phyloP scores from a whole-genome alignment of 768 basidiomycete genomes.

The Multifurca ochricompacta region DNA sequence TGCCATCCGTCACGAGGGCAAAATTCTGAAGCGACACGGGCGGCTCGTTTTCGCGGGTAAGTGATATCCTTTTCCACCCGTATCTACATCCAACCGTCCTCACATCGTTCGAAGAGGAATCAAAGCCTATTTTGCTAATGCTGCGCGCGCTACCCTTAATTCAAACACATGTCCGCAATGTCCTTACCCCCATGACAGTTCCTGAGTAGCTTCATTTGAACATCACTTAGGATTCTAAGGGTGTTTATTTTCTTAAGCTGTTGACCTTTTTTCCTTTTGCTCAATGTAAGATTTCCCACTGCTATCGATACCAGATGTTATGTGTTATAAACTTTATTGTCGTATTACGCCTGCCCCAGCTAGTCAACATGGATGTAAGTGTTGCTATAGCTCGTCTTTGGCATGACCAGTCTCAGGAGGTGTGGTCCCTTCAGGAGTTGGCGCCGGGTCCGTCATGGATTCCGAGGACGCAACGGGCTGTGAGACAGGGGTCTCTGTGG shows the following conservation, averaged over 20 bases:
- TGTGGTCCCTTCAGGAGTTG: background rate
- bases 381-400: constrained; percentile 14
- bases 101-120: constrained; percentile 41
- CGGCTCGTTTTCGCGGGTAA: constrained; percentile 55
- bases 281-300: constrained; percentile 4
- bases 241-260: background rate
- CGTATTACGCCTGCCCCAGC: background rate
- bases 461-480: background rate
- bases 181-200: background rate
- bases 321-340: constrained; percentile 13
- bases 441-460: background rate
- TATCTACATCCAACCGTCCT: background rate
- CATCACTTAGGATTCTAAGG: background rate
- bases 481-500: background rate
- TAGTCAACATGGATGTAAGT: background rate
- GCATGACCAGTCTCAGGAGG: background rate
- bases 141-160: constrained; percentile 26
- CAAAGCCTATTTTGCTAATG: constrained; percentile 70
- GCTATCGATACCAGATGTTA: constrained; percentile 16
- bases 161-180: constrained; percentile 17
- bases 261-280: constrained; percentile 1
- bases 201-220: background rate
- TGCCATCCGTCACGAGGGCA: constrained; percentile 35
- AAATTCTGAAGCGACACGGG: constrained; percentile 53
- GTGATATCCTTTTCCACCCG: constrained; percentile 13